A percentile compares a stretch with the other conserved stretches of the same genome.
phyloP scores from a whole-genome alignment of 192 early-diverging fungal species.

The Obelidium mucronatum region DNA sequence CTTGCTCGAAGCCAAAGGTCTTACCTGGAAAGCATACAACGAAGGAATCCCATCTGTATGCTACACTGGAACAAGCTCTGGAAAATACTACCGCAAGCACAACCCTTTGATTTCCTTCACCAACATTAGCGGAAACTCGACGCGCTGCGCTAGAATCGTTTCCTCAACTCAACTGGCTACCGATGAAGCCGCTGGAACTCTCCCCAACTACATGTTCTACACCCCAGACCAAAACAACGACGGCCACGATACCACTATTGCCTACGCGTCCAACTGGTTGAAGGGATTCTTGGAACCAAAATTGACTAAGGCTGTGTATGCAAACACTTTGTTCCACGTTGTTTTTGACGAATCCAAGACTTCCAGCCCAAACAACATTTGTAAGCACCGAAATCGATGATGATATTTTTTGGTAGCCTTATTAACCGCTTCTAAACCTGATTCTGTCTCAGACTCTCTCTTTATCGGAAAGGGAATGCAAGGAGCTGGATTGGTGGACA shows the following conservation, averaged over 20 bases:
- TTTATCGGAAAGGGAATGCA: constrained; percentile 26
- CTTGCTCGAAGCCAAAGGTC: constrained; percentile 58
- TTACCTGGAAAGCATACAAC: constrained; percentile 71
- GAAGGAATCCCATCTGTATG: constrained; percentile 59
- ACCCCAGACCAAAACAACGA: constrained; percentile 66
- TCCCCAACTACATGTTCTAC: constrained; percentile 68
- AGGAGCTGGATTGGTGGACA: constrained; percentile 49
- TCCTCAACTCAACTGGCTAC: constrained; percentile 56
- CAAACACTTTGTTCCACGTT: constrained; percentile 49
- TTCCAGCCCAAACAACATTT: constrained; percentile 21
- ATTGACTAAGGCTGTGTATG: constrained; percentile 54
- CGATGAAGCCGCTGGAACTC: constrained; percentile 57
- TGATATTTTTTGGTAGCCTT: constrained; percentile 1
- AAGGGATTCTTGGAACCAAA: constrained; percentile 59
- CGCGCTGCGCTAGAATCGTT: constrained; percentile 72
- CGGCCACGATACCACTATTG: constrained; percentile 45
- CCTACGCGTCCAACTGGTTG: constrained; percentile 54
- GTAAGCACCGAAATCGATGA: too few relatives aligned
- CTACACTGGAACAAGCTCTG: constrained; percentile 39
- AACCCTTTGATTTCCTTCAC: constrained; percentile 72
- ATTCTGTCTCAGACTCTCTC: constrained; percentile 25
- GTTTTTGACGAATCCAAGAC: constrained; percentile 49
- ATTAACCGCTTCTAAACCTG: constrained; percentile 14
- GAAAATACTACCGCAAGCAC: constrained; percentile 72
- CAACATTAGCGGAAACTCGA: constrained; percentile 57